A percentile compares a stretch with the other conserved stretches of the same genome.
phyloP scores from a whole-genome alignment of 192 early-diverging fungal species.

The Obelidium mucronatum region DNA sequence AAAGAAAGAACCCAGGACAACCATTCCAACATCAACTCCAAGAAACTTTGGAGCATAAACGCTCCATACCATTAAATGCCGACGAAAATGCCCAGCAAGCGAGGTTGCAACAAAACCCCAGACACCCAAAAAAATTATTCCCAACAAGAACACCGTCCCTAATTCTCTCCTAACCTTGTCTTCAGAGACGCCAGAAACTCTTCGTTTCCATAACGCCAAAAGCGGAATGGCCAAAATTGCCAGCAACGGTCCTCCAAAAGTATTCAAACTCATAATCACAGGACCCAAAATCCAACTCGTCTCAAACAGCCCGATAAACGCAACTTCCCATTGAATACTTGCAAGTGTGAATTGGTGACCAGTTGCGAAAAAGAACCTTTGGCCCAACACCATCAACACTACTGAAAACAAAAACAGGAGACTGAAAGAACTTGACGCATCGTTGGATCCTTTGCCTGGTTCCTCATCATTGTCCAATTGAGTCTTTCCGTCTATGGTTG shows the following conservation, averaged over 20 bases:
- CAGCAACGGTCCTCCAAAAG: constrained; percentile 63
- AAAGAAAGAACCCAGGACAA: constrained; percentile 32
- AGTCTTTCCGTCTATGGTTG: neutral
- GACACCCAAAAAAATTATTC: constrained; percentile 49
- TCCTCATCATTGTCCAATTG: neutral
- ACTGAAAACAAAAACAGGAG: constrained; percentile 53
- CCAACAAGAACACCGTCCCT: constrained; percentile 41
- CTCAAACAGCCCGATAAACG: constrained; percentile 83
- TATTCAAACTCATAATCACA: constrained; percentile 78
- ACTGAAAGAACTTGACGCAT: constrained; percentile 12
- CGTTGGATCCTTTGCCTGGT: neutral
- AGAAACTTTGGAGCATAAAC: constrained; percentile 93
- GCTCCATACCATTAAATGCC: constrained; percentile 98
- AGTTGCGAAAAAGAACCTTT: constrained; percentile 83
- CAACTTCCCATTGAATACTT: constrained; percentile 91
- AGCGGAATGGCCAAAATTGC: constrained; percentile 63
- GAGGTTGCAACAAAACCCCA: constrained; percentile 54
- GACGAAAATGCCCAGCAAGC: constrained; percentile 72
- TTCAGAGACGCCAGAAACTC: constrained; percentile 51
- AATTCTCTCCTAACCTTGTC: constrained; percentile 48
- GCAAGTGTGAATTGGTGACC: constrained; percentile 91
- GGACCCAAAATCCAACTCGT: constrained; percentile 77
- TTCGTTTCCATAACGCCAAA: constrained; percentile 62
- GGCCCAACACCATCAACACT: constrained; percentile 52
- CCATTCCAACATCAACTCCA: constrained; percentile 38